phyloP scores from a whole-genome alignment of 2,329 filamentous ascomycete species.

The Fusarium citri region DNA sequence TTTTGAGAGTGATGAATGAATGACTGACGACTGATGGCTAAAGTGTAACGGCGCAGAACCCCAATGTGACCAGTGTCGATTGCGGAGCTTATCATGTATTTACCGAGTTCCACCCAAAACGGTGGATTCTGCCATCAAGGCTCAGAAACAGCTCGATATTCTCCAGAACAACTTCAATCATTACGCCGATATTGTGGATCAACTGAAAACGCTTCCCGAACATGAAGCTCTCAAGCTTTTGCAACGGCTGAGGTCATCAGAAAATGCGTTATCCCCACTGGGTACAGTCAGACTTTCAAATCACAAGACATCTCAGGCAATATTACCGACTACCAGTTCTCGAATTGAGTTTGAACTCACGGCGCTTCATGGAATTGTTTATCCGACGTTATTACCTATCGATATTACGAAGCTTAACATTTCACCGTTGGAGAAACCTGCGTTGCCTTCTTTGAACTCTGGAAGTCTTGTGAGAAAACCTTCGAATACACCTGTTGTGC shows the following conservation, averaged over 20 bases:
- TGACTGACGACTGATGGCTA: no score
- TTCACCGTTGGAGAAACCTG: neutral
- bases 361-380: neutral
- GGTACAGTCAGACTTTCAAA: neutral
- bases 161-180: conserved; percentile 5
- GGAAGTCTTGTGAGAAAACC: neutral
- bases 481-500: neutral
- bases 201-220: neutral
- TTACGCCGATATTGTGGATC: conserved; percentile 1
- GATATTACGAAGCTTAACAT: neutral
- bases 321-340: conserved; percentile 1
- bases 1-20: no score
- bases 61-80: conserved; percentile 15
- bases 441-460: neutral
- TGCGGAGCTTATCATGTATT: neutral
- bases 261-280: neutral
- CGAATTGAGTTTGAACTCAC: conserved; percentile 11
- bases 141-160: conserved; percentile 12
- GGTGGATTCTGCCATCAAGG: conserved; percentile 7
- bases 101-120: conserved; percentile 14
- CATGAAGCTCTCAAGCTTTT: conserved; percentile 3
- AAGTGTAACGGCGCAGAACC: conserved; percentile 13
- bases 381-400: conserved; percentile 6
- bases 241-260: neutral
- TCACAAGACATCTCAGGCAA: conserved; percentile 1